Conservation (phyloP, 2,329 filamentous ascomycete genomes). For the Elsinoe fawcettii region DNA sequence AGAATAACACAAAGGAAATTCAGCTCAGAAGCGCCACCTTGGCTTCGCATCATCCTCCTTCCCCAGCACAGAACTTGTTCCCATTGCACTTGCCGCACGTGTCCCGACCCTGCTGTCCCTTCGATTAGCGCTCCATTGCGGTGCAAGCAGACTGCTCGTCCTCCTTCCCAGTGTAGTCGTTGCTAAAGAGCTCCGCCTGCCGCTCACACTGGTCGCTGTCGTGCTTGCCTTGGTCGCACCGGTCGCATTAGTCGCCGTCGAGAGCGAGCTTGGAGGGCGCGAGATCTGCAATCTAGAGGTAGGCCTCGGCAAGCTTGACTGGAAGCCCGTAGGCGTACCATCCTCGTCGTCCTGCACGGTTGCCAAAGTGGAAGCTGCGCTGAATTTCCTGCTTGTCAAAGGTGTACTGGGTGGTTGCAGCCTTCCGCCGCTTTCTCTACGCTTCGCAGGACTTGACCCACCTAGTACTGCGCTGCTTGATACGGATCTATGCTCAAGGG, state of each 20-base stretch:
- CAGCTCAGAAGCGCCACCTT: slow-evolving; percentile 3
- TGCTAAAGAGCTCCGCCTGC: slow-evolving; percentile 9
- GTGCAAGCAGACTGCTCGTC: slow-evolving; percentile 8
- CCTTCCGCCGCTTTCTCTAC: background rate
- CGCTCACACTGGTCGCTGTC: background rate
- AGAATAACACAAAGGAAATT: background rate
- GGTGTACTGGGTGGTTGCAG: slow-evolving; percentile 10
- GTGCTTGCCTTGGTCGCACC: background rate
- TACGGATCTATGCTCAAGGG: slow-evolving; percentile 4
- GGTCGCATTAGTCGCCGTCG: background rate
- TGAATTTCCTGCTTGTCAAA: slow-evolving; percentile 7
- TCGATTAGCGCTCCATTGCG: slow-evolving; percentile 5
- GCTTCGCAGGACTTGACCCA: background rate
- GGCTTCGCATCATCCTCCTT: slow-evolving; percentile 8
- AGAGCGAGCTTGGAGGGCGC: slow-evolving; percentile 4
- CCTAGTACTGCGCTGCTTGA: slow-evolving; percentile 3
- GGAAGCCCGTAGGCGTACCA: background rate
- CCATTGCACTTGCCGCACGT: slow-evolving; percentile 6
- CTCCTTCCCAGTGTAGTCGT: slow-evolving; percentile 2
- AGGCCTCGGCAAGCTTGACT: slow-evolving; percentile 1
- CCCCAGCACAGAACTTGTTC: background rate
- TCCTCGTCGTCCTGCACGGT: slow-evolving; percentile 11
- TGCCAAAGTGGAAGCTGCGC: background rate
- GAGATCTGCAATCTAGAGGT: background rate
- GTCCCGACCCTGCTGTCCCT: slow-evolving; percentile 1